Evolutionary conservation across 1,139 yeast genomes (phyloP).

Genomic region (Yamadazyma dendronema): DNA sequence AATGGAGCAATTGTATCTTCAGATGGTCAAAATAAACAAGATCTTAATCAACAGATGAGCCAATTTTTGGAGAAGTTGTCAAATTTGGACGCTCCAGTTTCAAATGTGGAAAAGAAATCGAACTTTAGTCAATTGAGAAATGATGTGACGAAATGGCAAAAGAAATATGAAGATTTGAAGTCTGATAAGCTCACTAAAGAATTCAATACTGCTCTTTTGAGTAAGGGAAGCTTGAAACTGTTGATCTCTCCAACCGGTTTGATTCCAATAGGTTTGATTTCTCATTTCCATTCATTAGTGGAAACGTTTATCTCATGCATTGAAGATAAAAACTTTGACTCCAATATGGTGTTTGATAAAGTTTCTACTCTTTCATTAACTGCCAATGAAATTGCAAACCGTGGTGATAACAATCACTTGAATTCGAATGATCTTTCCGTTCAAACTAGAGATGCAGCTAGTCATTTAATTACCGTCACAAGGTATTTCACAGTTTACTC

Average conservation of each 20-base stretch:
- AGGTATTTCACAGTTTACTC: constrained; percentile 71
- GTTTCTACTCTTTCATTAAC: constrained; percentile 51
- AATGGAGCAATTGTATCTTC: constrained; percentile 6
- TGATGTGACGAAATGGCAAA: constrained; percentile 45
- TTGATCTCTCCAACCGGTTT: constrained; percentile 41
- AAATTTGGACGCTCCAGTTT: constrained; percentile 16
- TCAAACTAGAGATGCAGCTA: constrained; percentile 64
- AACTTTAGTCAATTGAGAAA: constrained; percentile 26
- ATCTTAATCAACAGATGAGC: constrained; percentile 16
- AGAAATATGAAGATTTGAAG: constrained; percentile 42
- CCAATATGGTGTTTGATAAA: constrained; percentile 51
- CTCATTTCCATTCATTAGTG: constrained; percentile 46
- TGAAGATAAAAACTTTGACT: constrained; percentile 30
- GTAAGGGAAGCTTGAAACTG: constrained; percentile 25
- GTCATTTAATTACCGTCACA: constrained; percentile 75
- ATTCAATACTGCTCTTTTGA: constrained; percentile 23
- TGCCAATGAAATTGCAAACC: constrained; percentile 49
- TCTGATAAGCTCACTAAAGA: constrained; percentile 26
- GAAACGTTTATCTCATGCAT: constrained; percentile 43
- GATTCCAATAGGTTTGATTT: constrained; percentile 43
- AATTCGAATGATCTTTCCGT: constrained; percentile 34
- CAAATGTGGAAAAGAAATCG: constrained; percentile 9
- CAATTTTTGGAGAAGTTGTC: constrained; percentile 22
- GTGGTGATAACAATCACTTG: constrained; percentile 36
- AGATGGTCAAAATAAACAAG: constrained; percentile 2